phyloP scores from a whole-genome alignment of 331 rosid species.

The Acacia pycnantha region DNA sequence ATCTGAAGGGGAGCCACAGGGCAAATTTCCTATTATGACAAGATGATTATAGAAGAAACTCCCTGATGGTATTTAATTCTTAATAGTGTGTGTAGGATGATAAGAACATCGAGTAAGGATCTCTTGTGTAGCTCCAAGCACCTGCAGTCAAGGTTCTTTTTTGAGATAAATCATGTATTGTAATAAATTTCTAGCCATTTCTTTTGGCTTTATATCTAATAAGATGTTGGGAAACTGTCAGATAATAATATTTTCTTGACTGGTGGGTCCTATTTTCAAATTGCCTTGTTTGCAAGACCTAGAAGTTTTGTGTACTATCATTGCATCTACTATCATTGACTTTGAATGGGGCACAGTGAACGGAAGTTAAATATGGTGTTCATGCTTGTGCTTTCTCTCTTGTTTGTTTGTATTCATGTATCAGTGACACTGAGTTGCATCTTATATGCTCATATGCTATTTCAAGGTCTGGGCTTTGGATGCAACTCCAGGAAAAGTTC shows the following conservation, averaged over 20 bases:
- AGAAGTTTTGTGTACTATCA: neutral
- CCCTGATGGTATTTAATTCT: neutral
- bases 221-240: neutral
- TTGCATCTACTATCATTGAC: neutral
- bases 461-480: slow-evolving; percentile 90
- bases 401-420: slow-evolving; percentile 15
- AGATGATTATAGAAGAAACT: neutral
- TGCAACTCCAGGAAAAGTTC: slow-evolving; percentile 89
- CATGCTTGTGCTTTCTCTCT: slow-evolving; percentile 1
- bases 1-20: neutral
- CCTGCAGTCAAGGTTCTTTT: neutral
- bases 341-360: neutral
- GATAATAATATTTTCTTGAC: slow-evolving; percentile 20
- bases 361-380: slow-evolving; percentile 7
- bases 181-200: neutral
- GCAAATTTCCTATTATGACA: neutral
- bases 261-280: neutral
- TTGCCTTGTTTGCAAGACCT: neutral
- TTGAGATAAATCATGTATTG: neutral
- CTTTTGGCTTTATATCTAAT: slow-evolving; percentile 6
- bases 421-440: slow-evolving; percentile 20
- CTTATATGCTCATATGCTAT: slow-evolving; percentile 19
- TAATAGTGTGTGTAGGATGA: neutral
- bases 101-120: neutral
- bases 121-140: neutral